phyloP scores from a whole-genome alignment of 2,329 filamentous ascomycete species.

The Colletotrichum navitas region DNA sequence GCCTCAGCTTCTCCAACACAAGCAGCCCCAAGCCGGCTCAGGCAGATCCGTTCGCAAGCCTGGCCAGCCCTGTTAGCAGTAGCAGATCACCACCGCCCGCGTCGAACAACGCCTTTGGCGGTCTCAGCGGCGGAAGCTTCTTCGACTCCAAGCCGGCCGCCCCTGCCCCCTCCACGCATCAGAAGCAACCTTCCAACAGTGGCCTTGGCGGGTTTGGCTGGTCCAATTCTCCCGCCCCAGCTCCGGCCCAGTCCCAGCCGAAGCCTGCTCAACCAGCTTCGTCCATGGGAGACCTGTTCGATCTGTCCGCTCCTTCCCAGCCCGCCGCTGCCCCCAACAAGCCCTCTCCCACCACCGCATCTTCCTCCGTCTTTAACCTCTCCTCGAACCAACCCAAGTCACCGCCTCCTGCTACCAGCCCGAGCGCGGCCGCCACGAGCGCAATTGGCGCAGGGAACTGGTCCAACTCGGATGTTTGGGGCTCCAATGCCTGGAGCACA shows the following conservation, averaged over 20 bases:
- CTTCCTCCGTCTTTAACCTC: slow-evolving; percentile 85
- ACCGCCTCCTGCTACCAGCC: slow-evolving; percentile 53
- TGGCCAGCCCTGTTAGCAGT: slow-evolving; percentile 57
- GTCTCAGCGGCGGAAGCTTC: slow-evolving; percentile 80
- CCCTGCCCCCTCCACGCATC: slow-evolving; percentile 62
- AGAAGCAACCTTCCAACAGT: slow-evolving; percentile 66
- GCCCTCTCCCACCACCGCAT: slow-evolving; percentile 55
- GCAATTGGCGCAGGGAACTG: slow-evolving; percentile 55
- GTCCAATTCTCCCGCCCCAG: slow-evolving; percentile 62
- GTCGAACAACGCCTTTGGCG: slow-evolving; percentile 61
- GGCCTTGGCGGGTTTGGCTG: slow-evolving; percentile 77
- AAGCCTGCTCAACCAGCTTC: slow-evolving; percentile 62
- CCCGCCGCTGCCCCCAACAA: slow-evolving; percentile 53
- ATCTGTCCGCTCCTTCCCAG: slow-evolving; percentile 70
- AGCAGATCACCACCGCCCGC: slow-evolving; percentile 51
- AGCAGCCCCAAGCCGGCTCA: slow-evolving; percentile 62
- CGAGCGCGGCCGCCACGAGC: slow-evolving; percentile 53
- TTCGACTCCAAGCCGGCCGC: slow-evolving; percentile 82
- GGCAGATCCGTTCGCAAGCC: slow-evolving; percentile 71
- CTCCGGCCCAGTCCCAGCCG: slow-evolving; percentile 50
- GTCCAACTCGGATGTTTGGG: slow-evolving; percentile 81
- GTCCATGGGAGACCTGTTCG: slow-evolving; percentile 84
- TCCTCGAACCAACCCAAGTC: slow-evolving; percentile 66
- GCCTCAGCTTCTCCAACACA: slow-evolving; percentile 59
- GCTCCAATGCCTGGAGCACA: slow-evolving; percentile 84